These are phyloP conservation scores for bread wheat (Triticum aestivum) DNA, from an alignment of 176 grass and related monocot genomes.

Conservation along the genomic window DNA sequence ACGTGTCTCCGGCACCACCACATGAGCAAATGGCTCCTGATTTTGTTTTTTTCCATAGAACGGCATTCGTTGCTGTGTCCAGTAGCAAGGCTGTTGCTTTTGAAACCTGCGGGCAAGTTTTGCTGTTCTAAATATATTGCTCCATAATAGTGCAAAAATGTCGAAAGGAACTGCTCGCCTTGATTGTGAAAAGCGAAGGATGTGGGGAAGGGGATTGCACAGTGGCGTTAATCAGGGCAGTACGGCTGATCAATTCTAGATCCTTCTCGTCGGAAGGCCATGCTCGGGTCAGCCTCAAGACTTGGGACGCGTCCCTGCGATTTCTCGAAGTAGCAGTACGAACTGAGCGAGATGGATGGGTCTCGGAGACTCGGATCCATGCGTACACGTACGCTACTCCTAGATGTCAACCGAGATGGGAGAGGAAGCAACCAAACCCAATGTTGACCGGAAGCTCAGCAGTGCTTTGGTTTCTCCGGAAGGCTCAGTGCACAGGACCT, in stretches of 20 bases:
- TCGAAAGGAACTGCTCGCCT: neutral
- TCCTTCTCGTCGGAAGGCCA: neutral
- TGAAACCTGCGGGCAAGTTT: neutral
- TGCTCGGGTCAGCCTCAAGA: neutral
- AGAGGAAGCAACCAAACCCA: neutral
- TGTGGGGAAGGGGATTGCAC: neutral
- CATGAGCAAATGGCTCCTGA: neutral
- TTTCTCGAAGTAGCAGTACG: neutral
- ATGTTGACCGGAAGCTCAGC: neutral
- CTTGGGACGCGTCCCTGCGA: neutral
- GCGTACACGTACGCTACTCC: neutral
- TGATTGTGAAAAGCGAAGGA: neutral
- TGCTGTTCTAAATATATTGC: neutral
- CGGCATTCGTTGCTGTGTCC: neutral
- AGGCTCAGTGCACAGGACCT: constrained; percentile 35
- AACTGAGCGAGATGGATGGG: constrained; percentile 33
- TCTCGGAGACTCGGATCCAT: constrained; percentile 17
- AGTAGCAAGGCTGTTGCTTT: neutral
- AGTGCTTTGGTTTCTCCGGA: constrained; percentile 31
- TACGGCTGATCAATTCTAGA: neutral
- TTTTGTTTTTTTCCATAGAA: neutral
- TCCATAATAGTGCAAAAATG: neutral
- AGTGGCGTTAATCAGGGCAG: neutral
- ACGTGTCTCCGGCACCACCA: constrained; percentile 24
- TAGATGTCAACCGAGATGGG: neutral